Conservation (phyloP, 1,139 yeast species). For the Zygoascus meyerae region DNA sequence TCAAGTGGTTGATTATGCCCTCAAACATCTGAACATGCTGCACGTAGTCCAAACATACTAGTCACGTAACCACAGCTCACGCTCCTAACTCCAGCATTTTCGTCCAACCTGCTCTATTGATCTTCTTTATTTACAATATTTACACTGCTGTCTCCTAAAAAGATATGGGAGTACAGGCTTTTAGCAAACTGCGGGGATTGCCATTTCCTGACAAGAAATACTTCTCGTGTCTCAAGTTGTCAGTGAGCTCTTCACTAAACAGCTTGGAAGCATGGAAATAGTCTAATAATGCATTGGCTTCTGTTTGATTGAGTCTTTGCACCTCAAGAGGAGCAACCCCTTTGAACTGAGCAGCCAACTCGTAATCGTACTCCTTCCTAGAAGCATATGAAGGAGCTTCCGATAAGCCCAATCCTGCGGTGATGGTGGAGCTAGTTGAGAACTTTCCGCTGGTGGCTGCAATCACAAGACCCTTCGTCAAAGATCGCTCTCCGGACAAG, state of each 20-base stretch:
- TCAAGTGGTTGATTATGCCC: too few relatives aligned
- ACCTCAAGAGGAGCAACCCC: conserved; percentile 47
- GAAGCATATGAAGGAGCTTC: conserved; percentile 51
- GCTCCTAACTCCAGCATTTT: too few relatives aligned
- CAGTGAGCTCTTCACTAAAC: conserved; percentile 40
- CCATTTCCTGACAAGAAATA: conserved; percentile 71
- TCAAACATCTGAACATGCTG: too few relatives aligned
- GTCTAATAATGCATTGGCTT: conserved; percentile 48
- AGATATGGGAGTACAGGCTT: conserved; percentile 9
- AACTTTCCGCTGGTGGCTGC: conserved; percentile 54
- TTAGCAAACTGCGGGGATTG: conserved; percentile 61
- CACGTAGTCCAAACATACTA: too few relatives aligned
- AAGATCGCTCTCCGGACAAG: conserved; percentile 47
- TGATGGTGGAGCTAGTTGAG: conserved; percentile 47
- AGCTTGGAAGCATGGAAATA: conserved; percentile 55
- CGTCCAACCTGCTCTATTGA: too few relatives aligned
- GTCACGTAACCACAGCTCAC: too few relatives aligned
- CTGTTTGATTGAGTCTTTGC: conserved; percentile 47
- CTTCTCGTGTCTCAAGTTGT: conserved; percentile 44
- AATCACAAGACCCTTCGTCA: conserved; percentile 57
- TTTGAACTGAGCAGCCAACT: conserved; percentile 47
- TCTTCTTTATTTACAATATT: too few relatives aligned
- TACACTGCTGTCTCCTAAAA: neutral
- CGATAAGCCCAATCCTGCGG: conserved; percentile 52
- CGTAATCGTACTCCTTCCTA: conserved; percentile 47